A percentile compares a stretch with the other conserved stretches of the same genome.
Evolutionary conservation across 805 yeast genomes (phyloP).

Genomic region (Wickerhamiella domercqiae): DNA sequence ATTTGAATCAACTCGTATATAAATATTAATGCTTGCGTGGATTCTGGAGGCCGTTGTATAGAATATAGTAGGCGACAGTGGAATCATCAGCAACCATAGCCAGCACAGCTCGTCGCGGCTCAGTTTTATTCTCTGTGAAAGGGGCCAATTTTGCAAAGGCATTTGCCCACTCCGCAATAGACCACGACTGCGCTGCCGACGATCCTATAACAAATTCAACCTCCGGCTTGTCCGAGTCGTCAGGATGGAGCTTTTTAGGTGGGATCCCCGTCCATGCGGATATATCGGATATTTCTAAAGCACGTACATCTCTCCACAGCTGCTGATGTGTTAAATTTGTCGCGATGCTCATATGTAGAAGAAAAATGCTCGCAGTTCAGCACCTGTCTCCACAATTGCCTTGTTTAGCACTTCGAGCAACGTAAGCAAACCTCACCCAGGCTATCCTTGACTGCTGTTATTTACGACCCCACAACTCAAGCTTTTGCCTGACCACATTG

Average conservation of each 20-base stretch:
- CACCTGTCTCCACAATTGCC: too few relatives aligned
- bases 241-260: conserved; percentile 24
- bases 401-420: too few relatives aligned
- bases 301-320: conserved; percentile 22
- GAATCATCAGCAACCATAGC: conserved; percentile 30
- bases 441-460: too few relatives aligned
- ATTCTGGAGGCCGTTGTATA: conserved; percentile 25
- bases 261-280: conserved; percentile 21
- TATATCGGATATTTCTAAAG: conserved; percentile 10
- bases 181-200: conserved; percentile 21
- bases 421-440: too few relatives aligned
- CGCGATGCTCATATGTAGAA: too few relatives aligned
- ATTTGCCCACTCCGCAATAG: conserved; percentile 22
- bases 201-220: conserved; percentile 14
- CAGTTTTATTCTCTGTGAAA: conserved; percentile 4
- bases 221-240: conserved; percentile 17
- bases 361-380: too few relatives aligned
- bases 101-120: conserved; percentile 23
- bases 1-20: too few relatives aligned
- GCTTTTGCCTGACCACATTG: too few relatives aligned
- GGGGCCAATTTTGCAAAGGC: conserved; percentile 20
- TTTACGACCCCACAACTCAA: too few relatives aligned
- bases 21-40: conserved; percentile 25
- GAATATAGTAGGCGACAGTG: conserved; percentile 30
- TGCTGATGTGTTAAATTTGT: conserved; percentile 27